These are phyloP conservation scores for Pittosporum tobira DNA, from an alignment of 129 eudicot genomes.

Conservation along the genomic window DNA sequence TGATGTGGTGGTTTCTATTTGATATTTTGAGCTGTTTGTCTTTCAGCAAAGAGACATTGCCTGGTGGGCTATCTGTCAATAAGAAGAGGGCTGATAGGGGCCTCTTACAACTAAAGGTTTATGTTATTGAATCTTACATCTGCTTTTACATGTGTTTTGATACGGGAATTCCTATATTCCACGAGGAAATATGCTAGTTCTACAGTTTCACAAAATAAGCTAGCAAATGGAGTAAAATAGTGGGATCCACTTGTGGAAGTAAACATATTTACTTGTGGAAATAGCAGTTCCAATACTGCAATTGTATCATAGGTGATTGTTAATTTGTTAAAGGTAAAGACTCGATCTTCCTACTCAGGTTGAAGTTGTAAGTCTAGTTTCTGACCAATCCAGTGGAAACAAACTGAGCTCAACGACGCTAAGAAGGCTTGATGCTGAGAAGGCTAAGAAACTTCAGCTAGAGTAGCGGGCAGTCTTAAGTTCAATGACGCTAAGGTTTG, in stretches of 20 bases:
- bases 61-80: conserved; percentile 89
- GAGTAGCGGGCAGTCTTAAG: background rate
- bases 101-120: conserved; percentile 74
- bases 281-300: too few species aligned
- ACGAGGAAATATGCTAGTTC: too few species aligned
- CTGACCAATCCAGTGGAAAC: conserved; percentile 59
- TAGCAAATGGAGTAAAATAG: too few species aligned
- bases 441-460: conserved; percentile 24
- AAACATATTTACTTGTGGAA: too few species aligned
- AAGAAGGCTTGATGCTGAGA: conserved; percentile 78
- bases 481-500: too few species aligned
- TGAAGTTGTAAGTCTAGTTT: conserved; percentile 75
- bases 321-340: too few species aligned
- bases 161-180: too few species aligned
- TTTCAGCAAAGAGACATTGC: conserved; percentile 84
- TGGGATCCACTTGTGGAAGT: too few species aligned
- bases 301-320: too few species aligned
- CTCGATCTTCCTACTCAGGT: conserved; percentile 31
- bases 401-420: conserved; percentile 82
- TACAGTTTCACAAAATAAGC: too few species aligned
- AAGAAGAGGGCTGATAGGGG: conserved; percentile 82
- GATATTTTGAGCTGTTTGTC: conserved; percentile 9
- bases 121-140: background rate
- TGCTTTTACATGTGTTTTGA: too few species aligned
- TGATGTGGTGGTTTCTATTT: background rate